Evolutionary conservation across 2,329 filamentous ascomycete species (phyloP), one percentile per base, ranked within the genome.

Genomic region (Cordyceps javanica): DNA sequence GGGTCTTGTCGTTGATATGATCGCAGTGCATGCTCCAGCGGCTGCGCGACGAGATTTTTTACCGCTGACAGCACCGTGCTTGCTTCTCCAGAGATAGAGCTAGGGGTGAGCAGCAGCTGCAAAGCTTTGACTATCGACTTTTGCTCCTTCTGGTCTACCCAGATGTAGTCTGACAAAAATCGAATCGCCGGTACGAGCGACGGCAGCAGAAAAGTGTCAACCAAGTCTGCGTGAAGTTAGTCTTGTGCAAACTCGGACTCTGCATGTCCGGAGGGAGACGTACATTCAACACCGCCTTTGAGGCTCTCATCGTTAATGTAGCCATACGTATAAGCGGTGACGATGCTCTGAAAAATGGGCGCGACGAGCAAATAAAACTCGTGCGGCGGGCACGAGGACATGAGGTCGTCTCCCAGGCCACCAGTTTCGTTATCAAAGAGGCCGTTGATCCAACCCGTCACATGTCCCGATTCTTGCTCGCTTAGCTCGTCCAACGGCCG

Each of bases 311-410:
- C 82, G 1, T 81, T 81, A 5, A 95, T 71, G 41, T 82, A 77
- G 6, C 84, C 84, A 1, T 79, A 78, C n/a, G 82, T 82, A 62
- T 85, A 85, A 1, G 88, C 90, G 36, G 88, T 75, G 0, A 91
- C 82, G 42, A 88, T 90, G 63, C 91, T 87, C 62, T 87, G 81
- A 67, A 93, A 91, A 0, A 94, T 73, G 0, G 88, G 87, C 1
- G 90, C 88, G 14, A 91, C 84, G 4, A 94, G 77, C 19, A 89
- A 74, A 65, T 93, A 93, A 67, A 94, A 94, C 39, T 91, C 86
- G 66, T 92, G 89, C 1, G 90, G 90, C 1, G 87, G 85, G 64
- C 90, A 94, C 1, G 88, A 88, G 9, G 88, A 86, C 82, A 93
- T 90, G 8, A 93, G 75, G 59, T 93, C 90, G 65, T 94, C 90